phyloP scores from a whole-genome alignment of 805 yeast genomes.

The Barnettozyma populi region DNA sequence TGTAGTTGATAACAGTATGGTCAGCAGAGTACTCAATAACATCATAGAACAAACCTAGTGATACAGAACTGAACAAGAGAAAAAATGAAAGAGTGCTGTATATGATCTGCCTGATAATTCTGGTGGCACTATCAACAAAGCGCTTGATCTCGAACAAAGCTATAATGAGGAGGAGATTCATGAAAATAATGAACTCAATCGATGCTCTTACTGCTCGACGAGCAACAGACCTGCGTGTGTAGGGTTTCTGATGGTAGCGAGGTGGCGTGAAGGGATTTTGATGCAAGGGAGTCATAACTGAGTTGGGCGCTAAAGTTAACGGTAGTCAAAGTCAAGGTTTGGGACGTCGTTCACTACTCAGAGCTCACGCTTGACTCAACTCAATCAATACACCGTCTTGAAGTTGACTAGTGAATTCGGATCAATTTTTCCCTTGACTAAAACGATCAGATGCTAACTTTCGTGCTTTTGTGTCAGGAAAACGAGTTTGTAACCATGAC shows the following conservation, averaged over 20 bases:
- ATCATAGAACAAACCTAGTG: conserved; percentile 4
- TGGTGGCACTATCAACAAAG: neutral
- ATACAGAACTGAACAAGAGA: neutral
- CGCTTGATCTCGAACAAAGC: conserved; percentile 3
- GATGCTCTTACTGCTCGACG: neutral
- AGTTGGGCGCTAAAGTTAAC: too few species aligned
- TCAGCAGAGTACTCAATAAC: neutral
- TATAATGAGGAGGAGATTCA: conserved; percentile 2
- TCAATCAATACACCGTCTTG: neutral
- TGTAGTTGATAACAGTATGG: neutral
- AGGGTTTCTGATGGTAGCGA: neutral
- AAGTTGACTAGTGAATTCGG: neutral
- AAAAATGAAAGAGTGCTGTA: neutral
- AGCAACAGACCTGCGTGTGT: neutral
- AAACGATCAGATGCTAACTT: neutral
- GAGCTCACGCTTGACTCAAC: too few species aligned
- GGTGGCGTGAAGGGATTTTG: neutral
- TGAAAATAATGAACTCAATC: neutral
- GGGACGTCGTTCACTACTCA: neutral
- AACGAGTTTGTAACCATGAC: neutral
- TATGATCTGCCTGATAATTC: neutral
- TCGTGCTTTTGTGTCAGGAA: neutral
- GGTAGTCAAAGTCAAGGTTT: neutral
- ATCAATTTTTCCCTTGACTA: neutral
- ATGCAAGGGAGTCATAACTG: neutral